Percentiles rank a stretch among this genome's conserved stretches.
These are phyloP conservation scores for Mollisiaceae sp. DNA, from an alignment of 2,329 filamentous ascomycete genomes.

Conservation along the genomic window DNA sequence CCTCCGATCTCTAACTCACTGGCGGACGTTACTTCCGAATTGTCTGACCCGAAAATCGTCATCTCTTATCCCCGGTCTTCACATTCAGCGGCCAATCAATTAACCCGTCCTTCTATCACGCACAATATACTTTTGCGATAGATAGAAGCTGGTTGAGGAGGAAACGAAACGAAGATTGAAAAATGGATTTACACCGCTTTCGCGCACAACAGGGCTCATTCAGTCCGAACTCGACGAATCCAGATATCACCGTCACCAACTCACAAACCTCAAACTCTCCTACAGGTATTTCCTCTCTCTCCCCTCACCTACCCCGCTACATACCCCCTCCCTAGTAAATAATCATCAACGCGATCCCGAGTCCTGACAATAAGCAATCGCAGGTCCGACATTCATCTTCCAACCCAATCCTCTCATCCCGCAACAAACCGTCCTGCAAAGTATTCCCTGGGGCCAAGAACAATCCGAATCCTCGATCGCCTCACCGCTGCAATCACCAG, in stretches of 20 bases:
- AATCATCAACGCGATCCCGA: background rate
- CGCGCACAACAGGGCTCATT: background rate
- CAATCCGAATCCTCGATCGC: background rate
- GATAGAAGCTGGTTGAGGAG: background rate
- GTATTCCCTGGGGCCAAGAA: conserved; percentile 6
- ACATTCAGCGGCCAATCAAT: too few relatives aligned
- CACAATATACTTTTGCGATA: background rate
- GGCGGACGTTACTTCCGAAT: background rate
- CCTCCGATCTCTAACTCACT: background rate
- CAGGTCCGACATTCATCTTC: background rate
- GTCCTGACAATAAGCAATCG: too few relatives aligned
- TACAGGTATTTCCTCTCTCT: background rate
- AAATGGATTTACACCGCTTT: conserved; percentile 7
- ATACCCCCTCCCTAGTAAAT: background rate
- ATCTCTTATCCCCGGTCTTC: background rate
- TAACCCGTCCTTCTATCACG: background rate
- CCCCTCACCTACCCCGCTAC: background rate
- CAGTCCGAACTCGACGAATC: background rate
- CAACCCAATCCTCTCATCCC: background rate
- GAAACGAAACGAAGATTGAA: background rate
- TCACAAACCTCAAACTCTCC: background rate
- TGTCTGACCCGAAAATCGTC: background rate
- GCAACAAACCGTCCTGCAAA: background rate
- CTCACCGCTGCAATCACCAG: background rate
- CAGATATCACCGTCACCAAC: background rate